Percentiles rank a stretch among this genome's conserved stretches.
These are phyloP conservation scores for Phytomonas sp. DNA, from an alignment of 208 protist genomes.

Conservation along the genomic window DNA sequence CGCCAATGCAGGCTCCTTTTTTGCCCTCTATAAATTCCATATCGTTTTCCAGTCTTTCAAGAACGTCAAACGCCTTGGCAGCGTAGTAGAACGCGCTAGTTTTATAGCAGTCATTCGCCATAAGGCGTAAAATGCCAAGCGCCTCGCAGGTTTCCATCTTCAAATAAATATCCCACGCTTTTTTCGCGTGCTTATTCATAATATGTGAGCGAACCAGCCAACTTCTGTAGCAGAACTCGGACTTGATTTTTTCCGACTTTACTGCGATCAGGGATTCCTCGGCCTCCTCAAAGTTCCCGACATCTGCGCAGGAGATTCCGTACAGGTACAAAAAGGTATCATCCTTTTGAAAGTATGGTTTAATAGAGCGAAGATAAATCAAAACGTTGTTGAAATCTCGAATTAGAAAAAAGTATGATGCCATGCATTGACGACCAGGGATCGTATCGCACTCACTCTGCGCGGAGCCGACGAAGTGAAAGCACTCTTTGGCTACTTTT, in stretches of 20 bases:
- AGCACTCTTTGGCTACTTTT: conserved; percentile 92
- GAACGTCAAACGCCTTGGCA: conserved; percentile 96
- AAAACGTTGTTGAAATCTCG: conserved; percentile 94
- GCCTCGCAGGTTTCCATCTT: conserved; percentile 95
- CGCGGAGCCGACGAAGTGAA: conserved; percentile 93
- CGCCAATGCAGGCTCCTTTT: conserved; percentile 93
- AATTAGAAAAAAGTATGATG: conserved; percentile 94
- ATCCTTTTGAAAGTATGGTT: conserved; percentile 93
- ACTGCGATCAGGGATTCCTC: conserved; percentile 83
- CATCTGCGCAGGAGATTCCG: conserved; percentile 86
- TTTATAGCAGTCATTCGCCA: conserved; percentile 97
- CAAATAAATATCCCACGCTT: conserved; percentile 95
- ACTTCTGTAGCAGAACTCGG: conserved; percentile 89
- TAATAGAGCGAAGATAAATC: conserved; percentile 94
- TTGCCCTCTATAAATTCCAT: conserved; percentile 96
- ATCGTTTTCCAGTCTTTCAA: conserved; percentile 92
- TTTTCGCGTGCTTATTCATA: conserved; percentile 90
- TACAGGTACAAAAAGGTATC: conserved; percentile 91
- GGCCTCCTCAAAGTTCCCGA: conserved; percentile 81
- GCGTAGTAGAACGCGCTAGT: conserved; percentile 94
- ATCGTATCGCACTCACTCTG: conserved; percentile 96
- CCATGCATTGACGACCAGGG: conserved; percentile 95
- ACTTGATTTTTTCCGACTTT: conserved; percentile 86
- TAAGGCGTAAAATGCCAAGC: conserved; percentile 92
- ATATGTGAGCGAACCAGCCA: conserved; percentile 93